Base-by-base conservation (phyloP, 805 yeast genomes). In the Hanseniaspora lindneri region DNA sequence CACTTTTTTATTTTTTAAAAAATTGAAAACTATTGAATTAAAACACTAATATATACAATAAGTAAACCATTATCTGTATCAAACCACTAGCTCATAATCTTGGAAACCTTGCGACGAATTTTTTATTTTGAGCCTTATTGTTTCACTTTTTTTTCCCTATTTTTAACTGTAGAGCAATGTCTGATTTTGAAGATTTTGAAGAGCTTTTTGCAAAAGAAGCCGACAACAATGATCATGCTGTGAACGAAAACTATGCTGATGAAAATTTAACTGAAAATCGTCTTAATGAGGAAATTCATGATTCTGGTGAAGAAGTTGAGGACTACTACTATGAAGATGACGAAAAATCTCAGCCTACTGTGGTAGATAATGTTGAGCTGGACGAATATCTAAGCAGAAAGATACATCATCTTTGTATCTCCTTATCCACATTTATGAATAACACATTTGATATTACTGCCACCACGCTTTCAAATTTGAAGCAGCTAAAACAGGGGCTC, bases 401-500 rank as follows among this genome's bases (percentile, higher is more conserved):
- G 30, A 47, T 39, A 4, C 42, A 47, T 25, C 44, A 39, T 40
- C 28, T 48, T 5, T 48, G 47, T 25, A 48, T 41, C 14, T 41
- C 33, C 8, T 20, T 36, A 1, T 41, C 47, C 1, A 11, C 51
- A 11, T 17, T 21, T 7, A n/a, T 41, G 13, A 40, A 41, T 19
- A 36, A 39, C 8, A 29, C 29, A 13, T 92, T 92, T 58, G 76
- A 75, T 52, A 71, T 88, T 2, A 97, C 97, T 10, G 86, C 81
- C 51, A 96, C 89, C 44, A 61, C 66, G 27, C 55, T 73, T 27
- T 87, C 87, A 0, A 86, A 96, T 64, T 65, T 92, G 28, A 80
- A 83, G 55, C 98, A 92, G 64, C 64, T 92, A 53, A 86, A 85
- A 60, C 72, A 83, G 55, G 89, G 97, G 96, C 73, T 92, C 47